Evolutionary conservation across 2,329 filamentous ascomycete species (phyloP).

Genomic region (Clonostachys solani): DNA sequence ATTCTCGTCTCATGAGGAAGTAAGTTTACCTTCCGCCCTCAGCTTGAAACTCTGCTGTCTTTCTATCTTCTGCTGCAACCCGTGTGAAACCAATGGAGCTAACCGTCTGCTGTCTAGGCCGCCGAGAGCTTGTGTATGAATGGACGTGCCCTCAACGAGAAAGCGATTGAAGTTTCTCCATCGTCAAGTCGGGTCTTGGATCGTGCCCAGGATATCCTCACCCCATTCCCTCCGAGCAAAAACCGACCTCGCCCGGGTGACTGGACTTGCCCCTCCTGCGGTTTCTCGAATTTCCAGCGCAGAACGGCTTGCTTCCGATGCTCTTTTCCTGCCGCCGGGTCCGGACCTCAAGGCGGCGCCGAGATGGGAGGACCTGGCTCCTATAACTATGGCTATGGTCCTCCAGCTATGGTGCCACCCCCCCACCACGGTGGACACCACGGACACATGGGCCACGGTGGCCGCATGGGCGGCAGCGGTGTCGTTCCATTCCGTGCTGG

Average conservation of each 20-base stretch:
- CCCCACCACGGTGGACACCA: conserved; percentile 56
- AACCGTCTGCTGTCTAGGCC: conserved; percentile 52
- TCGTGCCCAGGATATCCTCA: conserved; percentile 91
- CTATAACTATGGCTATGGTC: conserved; percentile 52
- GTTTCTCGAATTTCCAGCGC: conserved; percentile 99
- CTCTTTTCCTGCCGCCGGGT: conserved; percentile 92
- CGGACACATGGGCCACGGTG: conserved; percentile 45
- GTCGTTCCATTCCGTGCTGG: conserved; percentile 96
- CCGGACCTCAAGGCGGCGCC: conserved; percentile 61
- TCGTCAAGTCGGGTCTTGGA: conserved; percentile 96
- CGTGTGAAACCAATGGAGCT: background rate
- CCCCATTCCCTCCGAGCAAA: conserved; percentile 97
- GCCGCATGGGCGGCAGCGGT: conserved; percentile 71
- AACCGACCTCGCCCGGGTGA: conserved; percentile 95
- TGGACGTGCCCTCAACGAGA: conserved; percentile 94
- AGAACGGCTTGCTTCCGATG: conserved; percentile 98
- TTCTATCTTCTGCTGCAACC: background rate
- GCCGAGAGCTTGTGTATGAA: conserved; percentile 99
- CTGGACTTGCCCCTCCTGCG: conserved; percentile 98
- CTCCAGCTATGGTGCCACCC: conserved; percentile 71
- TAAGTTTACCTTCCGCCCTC: conserved; percentile 41
- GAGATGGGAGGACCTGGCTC: conserved; percentile 47
- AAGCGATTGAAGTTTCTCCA: conserved; percentile 97
- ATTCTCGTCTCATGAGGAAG: conserved; percentile 98
- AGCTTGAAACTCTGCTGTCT: background rate